These are phyloP conservation scores for Apiotrichum domesticum DNA, from an alignment of 1,284 basidiomycete genomes.

Conservation along the genomic window DNA sequence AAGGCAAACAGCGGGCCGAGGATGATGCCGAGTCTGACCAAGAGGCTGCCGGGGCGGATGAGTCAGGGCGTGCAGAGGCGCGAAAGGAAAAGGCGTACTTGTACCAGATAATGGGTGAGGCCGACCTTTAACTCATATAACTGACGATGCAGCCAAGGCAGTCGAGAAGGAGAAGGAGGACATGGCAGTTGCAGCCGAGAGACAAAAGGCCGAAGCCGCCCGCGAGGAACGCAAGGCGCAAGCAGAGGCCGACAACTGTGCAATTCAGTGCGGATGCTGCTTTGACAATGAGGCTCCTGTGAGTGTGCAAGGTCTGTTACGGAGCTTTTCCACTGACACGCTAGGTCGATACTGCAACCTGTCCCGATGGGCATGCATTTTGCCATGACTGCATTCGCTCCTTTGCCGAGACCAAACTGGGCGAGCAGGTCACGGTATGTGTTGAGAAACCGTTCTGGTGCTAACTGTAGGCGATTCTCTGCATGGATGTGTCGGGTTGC, in stretches of 20 bases:
- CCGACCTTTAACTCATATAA: not conserved
- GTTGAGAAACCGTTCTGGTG: not conserved
- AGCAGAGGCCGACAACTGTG: conserved; percentile 49
- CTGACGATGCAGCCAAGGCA: conserved; percentile 5
- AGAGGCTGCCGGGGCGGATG: not conserved
- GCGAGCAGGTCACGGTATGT: conserved; percentile 43
- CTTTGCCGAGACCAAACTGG: conserved; percentile 45
- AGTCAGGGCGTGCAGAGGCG: not conserved
- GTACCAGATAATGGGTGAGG: conserved; percentile 9
- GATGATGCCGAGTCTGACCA: not conserved
- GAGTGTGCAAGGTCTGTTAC: conserved; percentile 34
- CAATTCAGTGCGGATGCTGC: conserved; percentile 76
- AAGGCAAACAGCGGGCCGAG: conserved; percentile 45
- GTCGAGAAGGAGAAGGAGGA: conserved; percentile 19
- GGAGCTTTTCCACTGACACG: too few relatives aligned
- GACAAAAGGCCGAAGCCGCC: conserved; percentile 18
- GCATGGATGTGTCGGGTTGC: conserved; percentile 74
- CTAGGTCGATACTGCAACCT: conserved; percentile 74
- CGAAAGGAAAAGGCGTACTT: conserved; percentile 3
- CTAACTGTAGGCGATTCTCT: conserved; percentile 54
- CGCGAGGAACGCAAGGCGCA: conserved; percentile 41
- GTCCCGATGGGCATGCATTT: conserved; percentile 72
- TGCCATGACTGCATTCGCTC: conserved; percentile 57
- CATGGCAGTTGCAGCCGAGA: conserved; percentile 24
- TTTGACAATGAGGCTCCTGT: conserved; percentile 66